Evolutionary conservation across 78 protist genomes (phyloP).

Genomic region (Ministeria vibrans): DNA sequence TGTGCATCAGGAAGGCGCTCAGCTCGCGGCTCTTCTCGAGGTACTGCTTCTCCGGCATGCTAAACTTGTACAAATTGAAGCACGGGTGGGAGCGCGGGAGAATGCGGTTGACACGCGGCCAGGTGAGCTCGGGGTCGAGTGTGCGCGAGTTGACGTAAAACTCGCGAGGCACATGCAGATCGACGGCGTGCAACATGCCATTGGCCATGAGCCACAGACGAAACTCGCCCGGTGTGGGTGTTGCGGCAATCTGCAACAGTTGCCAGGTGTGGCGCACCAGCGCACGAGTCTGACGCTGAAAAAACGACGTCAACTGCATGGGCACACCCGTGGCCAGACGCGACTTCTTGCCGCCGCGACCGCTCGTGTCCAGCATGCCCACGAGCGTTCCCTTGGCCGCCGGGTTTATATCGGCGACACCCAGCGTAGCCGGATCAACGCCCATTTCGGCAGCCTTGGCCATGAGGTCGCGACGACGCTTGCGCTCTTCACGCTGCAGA

Average conservation of each 20-base stretch:
- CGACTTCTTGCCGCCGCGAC: background rate
- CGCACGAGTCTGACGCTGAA: background rate
- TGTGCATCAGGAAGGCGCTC: conserved; percentile 24
- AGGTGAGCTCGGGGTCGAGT: background rate
- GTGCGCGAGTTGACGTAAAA: conserved; percentile 61
- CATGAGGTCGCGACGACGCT: background rate
- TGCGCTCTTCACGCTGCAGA: conserved; percentile 27
- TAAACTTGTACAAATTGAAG: background rate
- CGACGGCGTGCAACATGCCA: conserved; percentile 25
- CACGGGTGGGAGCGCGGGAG: conserved; percentile 11
- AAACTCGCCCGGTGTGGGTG: conserved; percentile 19
- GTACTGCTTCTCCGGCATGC: background rate
- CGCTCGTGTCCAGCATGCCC: too few relatives aligned
- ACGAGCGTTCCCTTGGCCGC: too few relatives aligned
- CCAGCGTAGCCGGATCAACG: too few relatives aligned
- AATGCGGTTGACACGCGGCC: background rate
- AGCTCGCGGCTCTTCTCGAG: background rate
- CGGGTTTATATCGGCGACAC: too few relatives aligned
- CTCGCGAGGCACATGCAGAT: conserved; percentile 52
- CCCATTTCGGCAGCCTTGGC: conserved; percentile 3
- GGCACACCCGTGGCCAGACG: background rate
- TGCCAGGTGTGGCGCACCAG: background rate
- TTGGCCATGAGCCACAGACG: conserved; percentile 14
- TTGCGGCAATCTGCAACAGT: background rate
- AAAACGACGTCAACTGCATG: background rate